Evolutionary conservation across 257 asterid genomes (phyloP).

Genomic region (Solanum habrochaites): DNA sequence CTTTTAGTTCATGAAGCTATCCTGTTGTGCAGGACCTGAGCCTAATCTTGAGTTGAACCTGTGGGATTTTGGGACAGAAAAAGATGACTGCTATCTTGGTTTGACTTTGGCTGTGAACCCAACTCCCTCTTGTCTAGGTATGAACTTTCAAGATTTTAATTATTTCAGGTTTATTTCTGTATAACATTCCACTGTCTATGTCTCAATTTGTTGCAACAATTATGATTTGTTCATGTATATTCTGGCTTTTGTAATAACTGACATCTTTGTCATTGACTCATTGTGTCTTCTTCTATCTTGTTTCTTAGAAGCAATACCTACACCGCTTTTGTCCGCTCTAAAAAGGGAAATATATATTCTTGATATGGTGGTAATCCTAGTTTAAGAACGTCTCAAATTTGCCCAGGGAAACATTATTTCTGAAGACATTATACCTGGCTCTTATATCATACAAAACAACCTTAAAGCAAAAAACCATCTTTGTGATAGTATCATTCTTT

Average conservation of each 20-base stretch:
- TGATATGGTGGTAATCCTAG: neutral
- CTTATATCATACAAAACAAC: neutral
- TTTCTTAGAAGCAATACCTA: neutral
- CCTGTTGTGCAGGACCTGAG: slow-evolving; percentile 41
- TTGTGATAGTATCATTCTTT: neutral
- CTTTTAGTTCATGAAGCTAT: neutral
- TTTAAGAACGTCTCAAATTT: neutral
- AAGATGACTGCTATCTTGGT: slow-evolving; percentile 85
- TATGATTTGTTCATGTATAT: neutral
- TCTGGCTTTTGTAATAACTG: neutral
- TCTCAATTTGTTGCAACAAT: neutral
- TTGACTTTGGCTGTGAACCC: slow-evolving; percentile 91
- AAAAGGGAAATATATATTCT: neutral
- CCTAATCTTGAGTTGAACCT: slow-evolving; percentile 98
- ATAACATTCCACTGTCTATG: neutral
- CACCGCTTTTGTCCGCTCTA: neutral
- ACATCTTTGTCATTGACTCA: neutral
- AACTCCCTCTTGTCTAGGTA: slow-evolving; percentile 67
- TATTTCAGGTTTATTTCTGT: neutral
- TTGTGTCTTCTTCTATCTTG: neutral
- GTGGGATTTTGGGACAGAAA: slow-evolving; percentile 64
- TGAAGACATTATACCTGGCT: neutral
- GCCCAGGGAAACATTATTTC: neutral
- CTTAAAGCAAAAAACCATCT: neutral
- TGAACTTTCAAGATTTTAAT: neutral